phyloP scores from a whole-genome alignment of 2,329 filamentous ascomycete species.

The Ophiostoma fasciatum region DNA sequence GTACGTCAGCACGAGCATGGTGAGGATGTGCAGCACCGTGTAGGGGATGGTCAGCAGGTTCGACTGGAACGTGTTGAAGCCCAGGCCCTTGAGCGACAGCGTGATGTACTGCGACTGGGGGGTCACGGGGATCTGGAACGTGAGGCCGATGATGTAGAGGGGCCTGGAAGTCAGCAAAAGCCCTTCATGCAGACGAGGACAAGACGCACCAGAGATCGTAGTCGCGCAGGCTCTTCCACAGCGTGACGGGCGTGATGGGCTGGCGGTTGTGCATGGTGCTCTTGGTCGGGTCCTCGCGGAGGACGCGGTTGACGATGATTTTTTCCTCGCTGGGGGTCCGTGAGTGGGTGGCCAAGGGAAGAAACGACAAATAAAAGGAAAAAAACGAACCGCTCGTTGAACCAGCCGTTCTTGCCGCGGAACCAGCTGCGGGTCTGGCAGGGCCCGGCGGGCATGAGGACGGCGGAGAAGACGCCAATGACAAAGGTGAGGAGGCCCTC shows the following conservation, averaged over 20 bases:
- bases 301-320: conserved; percentile 44
- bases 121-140: conserved; percentile 36
- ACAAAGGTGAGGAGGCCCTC: conserved; percentile 31
- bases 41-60: conserved; percentile 50
- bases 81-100: conserved; percentile 39
- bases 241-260: conserved; percentile 31
- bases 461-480: conserved; percentile 37
- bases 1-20: conserved; percentile 23
- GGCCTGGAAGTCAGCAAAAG: too few species aligned
- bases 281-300: conserved; percentile 45
- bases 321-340: too few species aligned
- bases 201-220: conserved; percentile 18
- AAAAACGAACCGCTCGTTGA: conserved; percentile 39
- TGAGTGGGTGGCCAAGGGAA: too few species aligned
- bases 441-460: conserved; percentile 38
- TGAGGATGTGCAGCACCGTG: conserved; percentile 22
- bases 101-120: conserved; percentile 41
- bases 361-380: too few species aligned
- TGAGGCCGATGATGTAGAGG: conserved; percentile 36
- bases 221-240: conserved; percentile 35
- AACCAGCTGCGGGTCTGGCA: conserved; percentile 40
- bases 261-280: conserved; percentile 47
- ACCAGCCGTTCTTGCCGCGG: conserved; percentile 41
- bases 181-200: too few species aligned
- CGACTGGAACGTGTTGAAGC: conserved; percentile 44